phyloP scores from a whole-genome alignment of 2,329 filamentous ascomycete species.

The Fusarium udum region DNA sequence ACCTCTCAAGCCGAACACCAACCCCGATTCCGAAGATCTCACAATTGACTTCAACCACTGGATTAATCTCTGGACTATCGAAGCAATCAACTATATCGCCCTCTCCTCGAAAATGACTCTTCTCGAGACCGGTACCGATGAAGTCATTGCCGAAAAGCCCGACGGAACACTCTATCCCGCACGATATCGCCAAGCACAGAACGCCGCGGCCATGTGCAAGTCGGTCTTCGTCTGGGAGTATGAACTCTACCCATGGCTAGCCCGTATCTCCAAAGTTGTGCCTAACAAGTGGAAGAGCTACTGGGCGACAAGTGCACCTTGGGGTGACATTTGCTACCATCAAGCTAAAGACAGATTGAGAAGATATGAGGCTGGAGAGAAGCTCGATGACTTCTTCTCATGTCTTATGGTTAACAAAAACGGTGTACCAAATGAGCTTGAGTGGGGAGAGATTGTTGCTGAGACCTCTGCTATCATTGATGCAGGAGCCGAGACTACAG shows the following conservation, averaged over 20 bases:
- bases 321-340: constrained; percentile 51
- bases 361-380: constrained; percentile 54
- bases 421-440: constrained; percentile 51
- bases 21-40: constrained; percentile 49
- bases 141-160: constrained; percentile 52
- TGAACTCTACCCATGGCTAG: constrained; percentile 58
- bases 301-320: constrained; percentile 47
- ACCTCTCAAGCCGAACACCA: constrained; percentile 44
- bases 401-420: constrained; percentile 60
- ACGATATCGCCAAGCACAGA: constrained; percentile 59
- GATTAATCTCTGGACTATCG: constrained; percentile 65
- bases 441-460: constrained; percentile 67
- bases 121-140: constrained; percentile 59
- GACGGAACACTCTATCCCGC: constrained; percentile 58
- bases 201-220: constrained; percentile 59
- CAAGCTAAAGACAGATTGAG: constrained; percentile 47
- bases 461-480: constrained; percentile 63
- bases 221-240: constrained; percentile 61
- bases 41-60: constrained; percentile 60
- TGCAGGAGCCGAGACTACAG: constrained; percentile 62
- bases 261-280: constrained; percentile 57
- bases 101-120: constrained; percentile 61
- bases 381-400: constrained; percentile 68
- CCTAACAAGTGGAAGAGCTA: constrained; percentile 50
- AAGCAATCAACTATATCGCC: constrained; percentile 66